phyloP scores from a whole-genome alignment of 495 filamentous ascomycete species.

The Penicillium malachiteum region DNA sequence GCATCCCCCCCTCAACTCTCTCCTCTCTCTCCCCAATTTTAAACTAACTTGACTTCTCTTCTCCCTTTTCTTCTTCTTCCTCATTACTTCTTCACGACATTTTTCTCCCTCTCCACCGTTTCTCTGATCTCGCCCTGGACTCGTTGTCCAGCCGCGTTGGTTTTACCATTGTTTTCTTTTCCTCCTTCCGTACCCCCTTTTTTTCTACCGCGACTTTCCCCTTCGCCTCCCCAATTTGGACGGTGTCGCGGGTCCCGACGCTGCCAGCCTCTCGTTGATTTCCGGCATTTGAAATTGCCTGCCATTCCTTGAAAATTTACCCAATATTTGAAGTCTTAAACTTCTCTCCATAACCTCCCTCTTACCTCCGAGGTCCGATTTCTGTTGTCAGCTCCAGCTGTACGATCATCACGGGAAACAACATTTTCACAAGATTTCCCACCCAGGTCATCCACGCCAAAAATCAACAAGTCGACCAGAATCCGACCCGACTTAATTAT shows the following conservation, averaged over 20 bases:
- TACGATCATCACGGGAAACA: slow-evolving; percentile 15
- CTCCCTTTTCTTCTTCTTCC: slow-evolving; percentile 19
- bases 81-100: slow-evolving; percentile 13
- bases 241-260: slow-evolving; percentile 40
- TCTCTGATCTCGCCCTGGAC: slow-evolving; percentile 25
- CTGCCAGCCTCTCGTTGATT: slow-evolving; percentile 36
- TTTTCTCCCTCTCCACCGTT: slow-evolving; percentile 3
- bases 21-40: too few relatives aligned
- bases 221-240: slow-evolving; percentile 15
- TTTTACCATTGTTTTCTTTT: slow-evolving; percentile 9
- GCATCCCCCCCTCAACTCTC: too few relatives aligned
- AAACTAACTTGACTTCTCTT: slow-evolving; percentile 15
- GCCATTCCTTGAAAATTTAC: slow-evolving; percentile 20
- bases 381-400: slow-evolving; percentile 11
- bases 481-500: background rate
- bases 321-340: background rate
- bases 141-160: slow-evolving; percentile 29
- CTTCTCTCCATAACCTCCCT: slow-evolving; percentile 1
- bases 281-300: slow-evolving; percentile 28
- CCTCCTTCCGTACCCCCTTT: background rate
- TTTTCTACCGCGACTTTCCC: slow-evolving; percentile 3
- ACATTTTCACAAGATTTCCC: slow-evolving; percentile 6
- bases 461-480: slow-evolving; percentile 5
- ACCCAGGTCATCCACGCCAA: background rate
- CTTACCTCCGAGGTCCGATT: background rate